phyloP scores from a whole-genome alignment of 805 yeast species.

The Kodamaea sagamina region DNA sequence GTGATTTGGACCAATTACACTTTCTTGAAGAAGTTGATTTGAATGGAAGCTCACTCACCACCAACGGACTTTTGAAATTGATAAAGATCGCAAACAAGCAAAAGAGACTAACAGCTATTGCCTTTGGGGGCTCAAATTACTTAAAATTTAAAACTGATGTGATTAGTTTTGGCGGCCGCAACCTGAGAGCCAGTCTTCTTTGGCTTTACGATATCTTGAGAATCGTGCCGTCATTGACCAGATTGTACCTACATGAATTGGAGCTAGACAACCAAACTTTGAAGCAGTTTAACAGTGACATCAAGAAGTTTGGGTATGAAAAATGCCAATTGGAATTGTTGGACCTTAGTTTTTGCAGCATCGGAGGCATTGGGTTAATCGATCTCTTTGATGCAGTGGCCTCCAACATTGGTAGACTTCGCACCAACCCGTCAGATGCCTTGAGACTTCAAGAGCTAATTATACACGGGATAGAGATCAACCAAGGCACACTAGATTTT shows the following conservation, averaged over 20 bases:
- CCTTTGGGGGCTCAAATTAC: conserved; percentile 17
- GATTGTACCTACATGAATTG: conserved; percentile 34
- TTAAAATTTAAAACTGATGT: conserved; percentile 19
- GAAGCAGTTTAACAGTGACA: conserved; percentile 30
- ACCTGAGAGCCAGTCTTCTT: conserved; percentile 4
- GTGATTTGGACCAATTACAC: conserved; percentile 27
- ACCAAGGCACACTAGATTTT: conserved; percentile 27
- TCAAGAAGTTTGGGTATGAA: conserved; percentile 20
- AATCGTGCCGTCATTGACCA: conserved; percentile 22
- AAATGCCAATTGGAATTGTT: conserved; percentile 23
- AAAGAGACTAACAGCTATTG: conserved; percentile 4
- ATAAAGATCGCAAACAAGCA: conserved; percentile 12
- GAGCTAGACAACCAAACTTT: conserved; percentile 39
- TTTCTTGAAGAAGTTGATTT: conserved; percentile 32
- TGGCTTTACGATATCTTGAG: conserved; percentile 22
- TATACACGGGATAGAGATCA: conserved; percentile 38
- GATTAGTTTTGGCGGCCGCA: conserved; percentile 8
- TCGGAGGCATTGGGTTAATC: conserved; percentile 43
- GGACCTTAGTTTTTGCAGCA: conserved; percentile 40
- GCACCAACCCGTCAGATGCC: not conserved
- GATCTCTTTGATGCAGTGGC: conserved; percentile 24
- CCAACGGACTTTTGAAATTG: conserved; percentile 17
- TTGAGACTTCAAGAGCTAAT: conserved; percentile 24
- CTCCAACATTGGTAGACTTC: not conserved
- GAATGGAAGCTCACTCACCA: conserved; percentile 18